These are phyloP conservation scores for Orbilia brochopaga DNA, from an alignment of 2,329 filamentous ascomycete genomes.

Conservation along the genomic window DNA sequence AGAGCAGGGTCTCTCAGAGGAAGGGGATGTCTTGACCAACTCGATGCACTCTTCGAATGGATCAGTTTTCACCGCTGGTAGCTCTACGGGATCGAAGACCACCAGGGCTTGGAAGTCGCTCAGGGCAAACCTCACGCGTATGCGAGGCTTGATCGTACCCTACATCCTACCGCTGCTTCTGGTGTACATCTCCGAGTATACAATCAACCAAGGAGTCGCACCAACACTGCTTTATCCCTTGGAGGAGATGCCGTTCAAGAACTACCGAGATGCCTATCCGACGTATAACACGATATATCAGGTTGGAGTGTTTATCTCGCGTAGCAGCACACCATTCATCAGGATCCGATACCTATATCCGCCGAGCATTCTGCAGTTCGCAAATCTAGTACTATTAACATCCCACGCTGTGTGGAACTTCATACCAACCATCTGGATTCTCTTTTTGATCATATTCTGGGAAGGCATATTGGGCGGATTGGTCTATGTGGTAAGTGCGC, in stretches of 20 bases:
- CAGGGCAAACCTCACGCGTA: constrained; percentile 67
- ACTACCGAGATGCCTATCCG: constrained; percentile 88
- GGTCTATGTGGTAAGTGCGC: constrained; percentile 73
- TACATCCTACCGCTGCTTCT: constrained; percentile 89
- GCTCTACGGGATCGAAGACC: background rate
- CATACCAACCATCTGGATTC: constrained; percentile 81
- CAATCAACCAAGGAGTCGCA: constrained; percentile 92
- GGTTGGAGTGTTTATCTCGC: constrained; percentile 89
- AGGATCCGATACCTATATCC: constrained; percentile 81
- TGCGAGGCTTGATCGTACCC: constrained; percentile 72
- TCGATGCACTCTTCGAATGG: constrained; percentile 27
- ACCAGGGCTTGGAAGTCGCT: constrained; percentile 58
- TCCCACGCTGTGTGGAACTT: constrained; percentile 80
- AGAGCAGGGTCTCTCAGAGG: constrained; percentile 24
- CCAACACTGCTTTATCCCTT: constrained; percentile 87
- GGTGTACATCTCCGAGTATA: constrained; percentile 95
- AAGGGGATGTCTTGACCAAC: constrained; percentile 32
- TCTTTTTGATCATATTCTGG: constrained; percentile 89
- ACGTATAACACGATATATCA: constrained; percentile 96
- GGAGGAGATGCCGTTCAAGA: constrained; percentile 73
- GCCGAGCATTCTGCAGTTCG: constrained; percentile 79
- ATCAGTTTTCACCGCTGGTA: constrained; percentile 20
- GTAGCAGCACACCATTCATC: constrained; percentile 86
- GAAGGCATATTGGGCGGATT: constrained; percentile 88
- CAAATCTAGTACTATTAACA: constrained; percentile 75